phyloP scores from a whole-genome alignment of 495 filamentous ascomycete genomes.

The Amphirosellinia nigrospora region DNA sequence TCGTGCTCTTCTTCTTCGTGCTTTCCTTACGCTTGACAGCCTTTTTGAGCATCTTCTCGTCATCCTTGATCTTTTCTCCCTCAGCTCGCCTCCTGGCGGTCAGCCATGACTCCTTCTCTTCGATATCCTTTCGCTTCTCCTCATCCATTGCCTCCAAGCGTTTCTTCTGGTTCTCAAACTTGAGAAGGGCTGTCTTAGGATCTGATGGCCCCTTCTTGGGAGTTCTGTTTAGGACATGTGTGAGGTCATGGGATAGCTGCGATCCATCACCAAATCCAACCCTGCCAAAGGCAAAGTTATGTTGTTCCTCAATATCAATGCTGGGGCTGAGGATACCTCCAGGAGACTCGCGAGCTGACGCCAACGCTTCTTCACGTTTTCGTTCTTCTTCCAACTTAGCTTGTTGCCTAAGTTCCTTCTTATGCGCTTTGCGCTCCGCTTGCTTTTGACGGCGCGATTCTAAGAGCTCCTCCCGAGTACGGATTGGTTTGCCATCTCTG shows the following conservation, averaged over 20 bases:
- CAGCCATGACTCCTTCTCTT: slow-evolving; percentile 93
- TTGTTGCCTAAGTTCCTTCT: slow-evolving; percentile 76
- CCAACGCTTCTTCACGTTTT: slow-evolving; percentile 71
- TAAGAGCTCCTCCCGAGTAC: slow-evolving; percentile 85
- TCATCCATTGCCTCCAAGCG: slow-evolving; percentile 72
- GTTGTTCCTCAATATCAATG: slow-evolving; percentile 63
- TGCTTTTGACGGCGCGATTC: slow-evolving; percentile 88
- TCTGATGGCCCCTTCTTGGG: slow-evolving; percentile 82
- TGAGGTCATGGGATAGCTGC: slow-evolving; percentile 69
- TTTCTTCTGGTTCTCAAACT: slow-evolving; percentile 74
- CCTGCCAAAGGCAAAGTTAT: slow-evolving; percentile 79
- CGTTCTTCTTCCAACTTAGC: slow-evolving; percentile 77
- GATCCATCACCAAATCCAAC: slow-evolving; percentile 87
- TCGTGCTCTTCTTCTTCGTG: slow-evolving; percentile 85
- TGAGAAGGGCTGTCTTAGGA: slow-evolving; percentile 71
- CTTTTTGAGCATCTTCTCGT: slow-evolving; percentile 89
- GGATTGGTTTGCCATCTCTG: slow-evolving; percentile 78
- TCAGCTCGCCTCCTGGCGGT: slow-evolving; percentile 88
- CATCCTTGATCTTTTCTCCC: slow-evolving; percentile 88
- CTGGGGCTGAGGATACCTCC: slow-evolving; percentile 67
- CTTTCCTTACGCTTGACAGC: slow-evolving; percentile 91
- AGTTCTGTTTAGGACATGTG: slow-evolving; percentile 57
- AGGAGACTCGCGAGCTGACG: slow-evolving; percentile 64
- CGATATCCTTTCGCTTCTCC: slow-evolving; percentile 79
- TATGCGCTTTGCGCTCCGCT: slow-evolving; percentile 80